phyloP scores from a whole-genome alignment of 331 rosid genomes.

The Quercus phellos region DNA sequence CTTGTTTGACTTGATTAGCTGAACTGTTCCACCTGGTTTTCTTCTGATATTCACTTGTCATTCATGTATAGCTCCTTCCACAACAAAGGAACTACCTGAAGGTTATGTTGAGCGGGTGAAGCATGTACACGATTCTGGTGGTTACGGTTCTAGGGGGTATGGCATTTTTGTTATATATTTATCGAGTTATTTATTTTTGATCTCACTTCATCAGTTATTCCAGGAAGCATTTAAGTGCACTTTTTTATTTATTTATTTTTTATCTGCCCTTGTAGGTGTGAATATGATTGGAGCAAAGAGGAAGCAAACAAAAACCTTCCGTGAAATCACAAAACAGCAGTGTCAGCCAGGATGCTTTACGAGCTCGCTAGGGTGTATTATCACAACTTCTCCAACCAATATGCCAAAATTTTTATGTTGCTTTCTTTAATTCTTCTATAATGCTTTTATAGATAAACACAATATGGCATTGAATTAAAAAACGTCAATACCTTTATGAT shows the following conservation, averaged over 20 bases:
- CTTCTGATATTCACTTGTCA: constrained; percentile 18
- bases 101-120: constrained; percentile 91
- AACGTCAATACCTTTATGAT: too few species aligned
- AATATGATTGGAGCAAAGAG: constrained; percentile 80
- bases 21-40: constrained; percentile 10
- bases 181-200: neutral
- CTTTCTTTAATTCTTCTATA: too few species aligned
- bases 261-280: constrained; percentile 43
- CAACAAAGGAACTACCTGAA: constrained; percentile 71
- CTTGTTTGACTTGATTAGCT: constrained; percentile 15
- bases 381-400: too few species aligned
- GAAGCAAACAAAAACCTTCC: constrained; percentile 87
- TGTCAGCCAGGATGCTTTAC: constrained; percentile 89
- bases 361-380: constrained; percentile 61
- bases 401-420: too few species aligned
- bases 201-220: neutral
- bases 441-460: too few species aligned
- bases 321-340: constrained; percentile 90
- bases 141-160: constrained; percentile 88
- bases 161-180: constrained; percentile 10
- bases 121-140: constrained; percentile 75
- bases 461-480: too few species aligned
- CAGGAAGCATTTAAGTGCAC: constrained; percentile 4
- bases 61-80: constrained; percentile 61
- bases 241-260: neutral